Base-by-base conservation (phyloP, 495 filamentous ascomycete genomes). In the Symbiotaphrina buchneri region DNA sequence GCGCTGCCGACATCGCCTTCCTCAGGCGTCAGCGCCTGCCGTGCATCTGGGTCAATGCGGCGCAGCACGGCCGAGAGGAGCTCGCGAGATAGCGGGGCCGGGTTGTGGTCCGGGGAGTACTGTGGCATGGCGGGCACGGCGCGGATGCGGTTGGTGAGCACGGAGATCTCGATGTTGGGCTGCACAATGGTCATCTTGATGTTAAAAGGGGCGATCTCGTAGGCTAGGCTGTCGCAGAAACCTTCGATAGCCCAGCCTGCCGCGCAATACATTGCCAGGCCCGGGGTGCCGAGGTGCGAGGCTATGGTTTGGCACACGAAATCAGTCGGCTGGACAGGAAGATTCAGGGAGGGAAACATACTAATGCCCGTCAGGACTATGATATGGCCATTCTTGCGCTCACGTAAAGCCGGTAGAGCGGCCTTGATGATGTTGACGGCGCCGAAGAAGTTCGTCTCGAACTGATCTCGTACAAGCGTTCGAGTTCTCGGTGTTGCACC, bases 181-280 rank as follows among this genome's bases (percentile, higher is more conserved):
- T 97, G 87, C 26, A 97, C 69, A 42, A 97, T 84, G 22, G 81
- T 91, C 42, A 94, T 65, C 49, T 85, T 91, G 58, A 95, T 69
- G 50, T 92, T 92, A 61, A 94, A 95, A 1, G 87, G 87, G 0
- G 87, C 87, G 32, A 97, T 76, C 52, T 97, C 87, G 54, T 92
- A 97, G 1, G 84, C 84, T 7, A 97, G 59, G 28, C 80, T 87
- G 65, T 93, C 85, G 52, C 82, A 92, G 49, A 87, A 93, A n/a
- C 87, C 87, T 51, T 97, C 87, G 4, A 95, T 65, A 5, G 85
- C 87, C 82, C 90, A 93, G 24, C 79, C 81, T 16, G 80, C 71
- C 27, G 87, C 83, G 41, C 79, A 82, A 47, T 87, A 90, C 61
- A 87, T 76, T 26, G 78, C 66, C 48, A 95, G 65, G 10, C 82